phyloP scores from a whole-genome alignment of 129 eudicot species.

The Helichrysum umbraculigerum region DNA sequence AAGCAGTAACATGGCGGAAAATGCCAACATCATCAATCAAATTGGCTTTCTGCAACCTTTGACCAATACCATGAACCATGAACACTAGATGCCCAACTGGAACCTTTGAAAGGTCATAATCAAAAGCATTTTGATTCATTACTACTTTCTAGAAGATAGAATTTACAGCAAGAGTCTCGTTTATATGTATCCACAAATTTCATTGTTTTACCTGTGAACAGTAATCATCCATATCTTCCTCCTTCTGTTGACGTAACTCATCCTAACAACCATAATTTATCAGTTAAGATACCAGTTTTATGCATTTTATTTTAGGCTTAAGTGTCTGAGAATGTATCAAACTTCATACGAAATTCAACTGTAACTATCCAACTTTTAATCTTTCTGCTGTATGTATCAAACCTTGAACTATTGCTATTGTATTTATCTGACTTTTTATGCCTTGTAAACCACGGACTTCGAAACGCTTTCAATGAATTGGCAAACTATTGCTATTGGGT shows the following conservation, averaged over 20 bases:
- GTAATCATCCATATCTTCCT: constrained; percentile 95
- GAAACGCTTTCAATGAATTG: background rate
- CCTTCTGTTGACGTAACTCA: constrained; percentile 85
- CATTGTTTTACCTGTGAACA: constrained; percentile 74
- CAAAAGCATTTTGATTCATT: constrained; percentile 2
- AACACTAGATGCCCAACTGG: constrained; percentile 93
- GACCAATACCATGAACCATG: constrained; percentile 99
- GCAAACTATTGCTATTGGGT: background rate
- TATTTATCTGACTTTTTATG: background rate
- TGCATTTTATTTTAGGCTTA: too few species aligned
- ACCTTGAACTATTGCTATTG: background rate
- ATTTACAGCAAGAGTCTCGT: background rate
- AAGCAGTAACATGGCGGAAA: constrained; percentile 73
- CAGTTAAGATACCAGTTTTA: constrained; percentile 6
- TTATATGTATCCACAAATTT: background rate
- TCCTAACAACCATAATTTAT: constrained; percentile 50
- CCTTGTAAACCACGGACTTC: background rate
- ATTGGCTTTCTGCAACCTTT: constrained; percentile 92
- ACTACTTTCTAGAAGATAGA: constrained; percentile 5
- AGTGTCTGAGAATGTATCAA: background rate
- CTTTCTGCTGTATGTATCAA: background rate
- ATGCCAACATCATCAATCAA: constrained; percentile 83
- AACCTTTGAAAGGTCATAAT: constrained; percentile 47
- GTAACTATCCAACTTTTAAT: background rate
- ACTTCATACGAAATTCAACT: too few species aligned